These are phyloP conservation scores for Massarina eburnea DNA, from an alignment of 2,329 filamentous ascomycete species.

Conservation along the genomic window DNA sequence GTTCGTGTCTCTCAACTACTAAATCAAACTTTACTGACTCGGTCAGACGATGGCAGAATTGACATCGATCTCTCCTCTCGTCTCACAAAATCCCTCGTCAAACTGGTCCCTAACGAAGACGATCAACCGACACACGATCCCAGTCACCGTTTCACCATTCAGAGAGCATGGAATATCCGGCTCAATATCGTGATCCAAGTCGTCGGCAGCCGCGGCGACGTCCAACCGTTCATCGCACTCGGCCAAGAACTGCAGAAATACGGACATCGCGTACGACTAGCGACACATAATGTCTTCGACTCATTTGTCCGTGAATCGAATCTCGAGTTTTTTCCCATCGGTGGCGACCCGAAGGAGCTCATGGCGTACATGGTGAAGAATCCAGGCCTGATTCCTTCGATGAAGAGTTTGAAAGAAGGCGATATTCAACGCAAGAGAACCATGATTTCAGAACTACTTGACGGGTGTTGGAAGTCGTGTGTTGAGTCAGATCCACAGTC, in stretches of 20 bases:
- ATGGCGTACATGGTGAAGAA: constrained; percentile 57
- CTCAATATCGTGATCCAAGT: constrained; percentile 60
- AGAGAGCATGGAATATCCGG: background rate
- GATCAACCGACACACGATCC: background rate
- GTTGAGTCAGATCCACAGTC: constrained; percentile 40
- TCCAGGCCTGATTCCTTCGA: constrained; percentile 41
- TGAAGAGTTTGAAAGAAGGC: constrained; percentile 25
- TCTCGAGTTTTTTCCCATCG: constrained; percentile 40
- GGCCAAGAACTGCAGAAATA: constrained; percentile 47
- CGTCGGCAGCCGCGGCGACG: constrained; percentile 56
- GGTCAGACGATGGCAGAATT: constrained; percentile 26
- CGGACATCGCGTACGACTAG: constrained; percentile 28
- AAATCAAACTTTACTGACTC: background rate
- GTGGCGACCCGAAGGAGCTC: constrained; percentile 40
- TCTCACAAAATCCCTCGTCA: constrained; percentile 20
- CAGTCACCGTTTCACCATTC: background rate
- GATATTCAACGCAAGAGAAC: constrained; percentile 37
- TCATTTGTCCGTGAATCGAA: constrained; percentile 16
- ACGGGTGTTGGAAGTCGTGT: constrained; percentile 37
- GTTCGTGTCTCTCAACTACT: background rate
- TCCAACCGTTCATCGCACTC: constrained; percentile 62
- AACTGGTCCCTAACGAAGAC: constrained; percentile 15
- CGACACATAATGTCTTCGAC: constrained; percentile 22
- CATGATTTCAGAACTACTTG: constrained; percentile 28
- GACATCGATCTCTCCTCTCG: constrained; percentile 27